Evolutionary conservation across 164 flowering plant species (phyloP), one percentile per base, ranked within the genome.

Genomic region (Nymphaea colorata): DNA sequence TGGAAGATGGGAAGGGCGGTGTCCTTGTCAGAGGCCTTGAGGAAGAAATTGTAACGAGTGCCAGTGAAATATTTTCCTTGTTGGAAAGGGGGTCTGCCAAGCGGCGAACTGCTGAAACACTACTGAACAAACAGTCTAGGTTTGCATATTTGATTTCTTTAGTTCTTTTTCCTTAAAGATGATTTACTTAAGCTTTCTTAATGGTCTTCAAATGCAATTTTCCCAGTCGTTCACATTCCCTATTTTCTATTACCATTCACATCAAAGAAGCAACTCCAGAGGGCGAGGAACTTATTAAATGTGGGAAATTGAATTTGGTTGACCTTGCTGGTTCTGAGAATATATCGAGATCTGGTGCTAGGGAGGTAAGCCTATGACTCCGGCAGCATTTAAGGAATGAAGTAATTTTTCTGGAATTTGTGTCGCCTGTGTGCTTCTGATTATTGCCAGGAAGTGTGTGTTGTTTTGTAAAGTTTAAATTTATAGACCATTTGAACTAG

Each of bases 1-100:
- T 94, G 98, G 99, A 94, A 73, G 99, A 94, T 79, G 98, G 99
- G 17, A 94, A 94, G 79, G 99, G 99, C 44, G 99, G 99, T 0
- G 99, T 94, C 70, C 86, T 94, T 70, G 93, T 94, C 8, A 82
- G 96, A 74, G 99, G 99, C 51, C 69, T 94, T 11, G 99, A 94
- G 77, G 99, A 94, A 78, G 99, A 94, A 80, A 86, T 89, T 71
- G 99, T 94, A 2, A 82, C 97, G 16, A 90, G 88, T 83, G 91
- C 96, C 0, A 82, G 53, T 81, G 99, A 94, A 73, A 94, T 94
- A 64, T 94, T 90, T 69, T 83, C 90, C 63, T 73, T 94, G 59
- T 85, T 94, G 42, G 99, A 94, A 73, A 83, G 96, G 70, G 99
- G 99, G 0, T 91, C 98, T 69, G 83, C 99, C 14, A 94, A 90